Conservation (phyloP, 768 basidiomycete species). For the Mycena pura region DNA sequence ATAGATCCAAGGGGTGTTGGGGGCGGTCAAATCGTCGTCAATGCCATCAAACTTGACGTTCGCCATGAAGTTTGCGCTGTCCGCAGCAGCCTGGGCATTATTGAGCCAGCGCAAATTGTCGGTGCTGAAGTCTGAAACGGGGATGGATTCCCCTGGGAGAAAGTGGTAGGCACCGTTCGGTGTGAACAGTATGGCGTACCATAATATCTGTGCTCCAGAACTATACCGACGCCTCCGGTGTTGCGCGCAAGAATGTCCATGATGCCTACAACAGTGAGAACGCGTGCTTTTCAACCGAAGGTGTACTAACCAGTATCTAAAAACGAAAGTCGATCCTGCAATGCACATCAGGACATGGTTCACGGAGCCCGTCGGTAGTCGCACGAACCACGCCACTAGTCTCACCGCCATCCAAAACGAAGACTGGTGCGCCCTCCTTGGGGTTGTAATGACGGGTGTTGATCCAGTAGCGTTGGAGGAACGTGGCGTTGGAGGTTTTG, state of each 20-base stretch:
- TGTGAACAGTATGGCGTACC: slow-evolving; percentile 45
- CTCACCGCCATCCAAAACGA: slow-evolving; percentile 93
- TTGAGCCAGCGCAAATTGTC: slow-evolving; percentile 87
- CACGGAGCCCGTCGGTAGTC: slow-evolving; percentile 48
- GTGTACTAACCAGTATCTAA: slow-evolving; percentile 58
- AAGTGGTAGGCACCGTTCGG: neutral
- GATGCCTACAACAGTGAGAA: slow-evolving; percentile 55
- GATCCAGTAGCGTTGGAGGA: slow-evolving; percentile 92
- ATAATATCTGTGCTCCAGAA: slow-evolving; percentile 95
- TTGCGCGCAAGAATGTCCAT: slow-evolving; percentile 84
- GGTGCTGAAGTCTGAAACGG: slow-evolving; percentile 79
- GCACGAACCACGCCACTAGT: slow-evolving; percentile 78
- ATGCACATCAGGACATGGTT: neutral
- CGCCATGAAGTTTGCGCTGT: slow-evolving; percentile 91
- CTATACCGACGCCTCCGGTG: slow-evolving; percentile 86
- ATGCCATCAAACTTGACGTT: slow-evolving; percentile 79
- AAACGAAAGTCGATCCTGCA: slow-evolving; percentile 58
- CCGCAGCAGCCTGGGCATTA: slow-evolving; percentile 88
- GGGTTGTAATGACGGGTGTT: slow-evolving; percentile 81
- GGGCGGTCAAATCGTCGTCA: slow-evolving; percentile 72
- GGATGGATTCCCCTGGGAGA: slow-evolving; percentile 69
- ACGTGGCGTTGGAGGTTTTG: slow-evolving; percentile 61
- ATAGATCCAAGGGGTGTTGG: slow-evolving; percentile 86
- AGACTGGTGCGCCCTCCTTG: slow-evolving; percentile 78
- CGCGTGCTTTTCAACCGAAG: neutral